Conservation (phyloP, 352 stramenopile genomes). For the Globisporangium splendens region DNA sequence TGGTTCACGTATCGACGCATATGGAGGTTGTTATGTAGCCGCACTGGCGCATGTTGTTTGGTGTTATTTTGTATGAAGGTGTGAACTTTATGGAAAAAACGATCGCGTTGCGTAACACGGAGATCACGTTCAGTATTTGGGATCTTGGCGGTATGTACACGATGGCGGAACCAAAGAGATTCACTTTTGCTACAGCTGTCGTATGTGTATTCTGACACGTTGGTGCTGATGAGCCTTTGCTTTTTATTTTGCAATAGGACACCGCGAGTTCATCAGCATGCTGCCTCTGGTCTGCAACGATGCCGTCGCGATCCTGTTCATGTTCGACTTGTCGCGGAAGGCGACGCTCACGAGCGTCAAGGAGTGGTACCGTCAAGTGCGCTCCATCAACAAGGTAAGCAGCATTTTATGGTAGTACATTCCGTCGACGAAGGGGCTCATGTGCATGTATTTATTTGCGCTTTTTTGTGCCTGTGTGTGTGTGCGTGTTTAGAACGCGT, state of each 20-base stretch:
- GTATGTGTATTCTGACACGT: background rate
- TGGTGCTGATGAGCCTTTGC: background rate
- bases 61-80: slow-evolving; percentile 26
- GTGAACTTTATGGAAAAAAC: slow-evolving; percentile 97
- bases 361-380: slow-evolving; percentile 92
- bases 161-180: no score
- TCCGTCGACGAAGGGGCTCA: no score
- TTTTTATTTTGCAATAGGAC: slow-evolving; percentile 25
- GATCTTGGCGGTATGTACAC: slow-evolving; percentile 78
- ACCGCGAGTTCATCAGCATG: slow-evolving; percentile 94
- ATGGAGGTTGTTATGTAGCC: no score
- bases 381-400: slow-evolving; percentile 86
- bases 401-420: no score
- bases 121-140: slow-evolving; percentile 96
- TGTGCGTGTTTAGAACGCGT: slow-evolving; percentile 62
- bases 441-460: background rate
- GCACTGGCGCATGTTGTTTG: no score
- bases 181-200: background rate
- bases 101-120: slow-evolving; percentile 91
- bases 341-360: slow-evolving; percentile 90
- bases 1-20: no score
- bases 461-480: background rate
- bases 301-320: slow-evolving; percentile 93
- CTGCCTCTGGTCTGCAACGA: slow-evolving; percentile 94
- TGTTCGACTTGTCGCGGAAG: slow-evolving; percentile 94